Percentiles rank a stretch among this genome's conserved stretches.
These are phyloP conservation scores for Barnettozyma pratensis DNA, from an alignment of 805 yeast species.

Conservation along the genomic window DNA sequence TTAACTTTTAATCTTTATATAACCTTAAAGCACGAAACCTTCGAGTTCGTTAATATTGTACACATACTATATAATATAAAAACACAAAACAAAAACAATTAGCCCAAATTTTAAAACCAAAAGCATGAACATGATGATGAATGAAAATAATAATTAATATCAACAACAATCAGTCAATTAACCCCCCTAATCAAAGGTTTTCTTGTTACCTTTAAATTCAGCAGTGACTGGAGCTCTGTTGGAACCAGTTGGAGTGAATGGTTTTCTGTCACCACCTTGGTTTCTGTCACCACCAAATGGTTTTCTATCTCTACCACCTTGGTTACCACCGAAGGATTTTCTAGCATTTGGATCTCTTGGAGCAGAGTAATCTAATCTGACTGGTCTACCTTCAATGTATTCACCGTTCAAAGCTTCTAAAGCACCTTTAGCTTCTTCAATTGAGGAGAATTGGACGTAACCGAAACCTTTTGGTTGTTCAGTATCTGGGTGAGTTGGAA, in stretches of 20 bases:
- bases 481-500: constrained; percentile 98
- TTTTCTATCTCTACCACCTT: constrained; percentile 35
- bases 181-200: constrained; percentile 61
- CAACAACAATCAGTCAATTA: background rate
- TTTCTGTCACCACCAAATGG: constrained; percentile 29
- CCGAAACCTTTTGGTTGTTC: constrained; percentile 99
- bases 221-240: constrained; percentile 54
- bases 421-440: constrained; percentile 90
- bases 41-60: background rate
- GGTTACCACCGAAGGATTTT: constrained; percentile 26
- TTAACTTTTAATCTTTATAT: background rate
- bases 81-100: background rate
- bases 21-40: background rate
- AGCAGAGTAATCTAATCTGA: constrained; percentile 91
- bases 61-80: background rate
- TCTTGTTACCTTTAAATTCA: constrained; percentile 80
- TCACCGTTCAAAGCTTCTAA: constrained; percentile 84
- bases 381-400: constrained; percentile 84
- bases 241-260: constrained; percentile 50
- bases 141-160: background rate
- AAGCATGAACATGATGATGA: background rate
- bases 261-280: constrained; percentile 37
- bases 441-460: constrained; percentile 82
- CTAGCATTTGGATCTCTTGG: constrained; percentile 61
- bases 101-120: background rate